Evolutionary conservation across 768 basidiomycete genomes (phyloP).

Genomic region (Hysterangium stoloniferum): DNA sequence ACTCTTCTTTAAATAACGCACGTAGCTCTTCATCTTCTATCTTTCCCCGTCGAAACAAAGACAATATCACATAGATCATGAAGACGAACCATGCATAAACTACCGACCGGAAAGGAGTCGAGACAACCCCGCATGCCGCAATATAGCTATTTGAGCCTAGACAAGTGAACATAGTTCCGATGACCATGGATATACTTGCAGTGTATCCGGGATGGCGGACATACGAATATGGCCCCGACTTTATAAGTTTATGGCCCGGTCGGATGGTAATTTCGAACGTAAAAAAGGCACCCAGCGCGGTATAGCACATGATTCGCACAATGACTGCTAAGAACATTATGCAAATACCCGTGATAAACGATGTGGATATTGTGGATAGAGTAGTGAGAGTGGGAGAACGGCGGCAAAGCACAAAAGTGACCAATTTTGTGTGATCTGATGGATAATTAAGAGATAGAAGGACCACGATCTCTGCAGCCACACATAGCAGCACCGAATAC

Average conservation of each 20-base stretch:
- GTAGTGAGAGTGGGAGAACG: too few species aligned
- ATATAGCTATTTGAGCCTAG: too few species aligned
- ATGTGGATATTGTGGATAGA: too few species aligned
- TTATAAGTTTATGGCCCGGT: conserved; percentile 22
- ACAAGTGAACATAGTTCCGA: conserved; percentile 11
- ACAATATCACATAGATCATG: neutral
- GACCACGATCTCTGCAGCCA: too few species aligned
- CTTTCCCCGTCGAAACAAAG: neutral
- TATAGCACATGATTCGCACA: conserved; percentile 11
- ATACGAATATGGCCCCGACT: conserved; percentile 14
- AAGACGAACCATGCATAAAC: neutral
- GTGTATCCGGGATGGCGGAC: conserved; percentile 19
- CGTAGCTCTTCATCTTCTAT: neutral
- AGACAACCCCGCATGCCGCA: neutral
- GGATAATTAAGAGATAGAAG: too few species aligned
- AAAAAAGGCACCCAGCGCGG: conserved; percentile 15
- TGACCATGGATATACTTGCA: conserved; percentile 2
- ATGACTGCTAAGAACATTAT: too few species aligned
- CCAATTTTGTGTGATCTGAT: too few species aligned
- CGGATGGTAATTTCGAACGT: conserved; percentile 16
- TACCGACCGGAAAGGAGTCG: neutral
- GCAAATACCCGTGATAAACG: too few species aligned
- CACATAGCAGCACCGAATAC: too few species aligned
- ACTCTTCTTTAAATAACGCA: conserved; percentile 15
- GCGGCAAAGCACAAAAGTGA: too few species aligned